A percentile compares a stretch with the other conserved stretches of the same genome.
Evolutionary conservation across 192 early-diverging fungal genomes (phyloP).

Genomic region (Backusella tuberculispora): DNA sequence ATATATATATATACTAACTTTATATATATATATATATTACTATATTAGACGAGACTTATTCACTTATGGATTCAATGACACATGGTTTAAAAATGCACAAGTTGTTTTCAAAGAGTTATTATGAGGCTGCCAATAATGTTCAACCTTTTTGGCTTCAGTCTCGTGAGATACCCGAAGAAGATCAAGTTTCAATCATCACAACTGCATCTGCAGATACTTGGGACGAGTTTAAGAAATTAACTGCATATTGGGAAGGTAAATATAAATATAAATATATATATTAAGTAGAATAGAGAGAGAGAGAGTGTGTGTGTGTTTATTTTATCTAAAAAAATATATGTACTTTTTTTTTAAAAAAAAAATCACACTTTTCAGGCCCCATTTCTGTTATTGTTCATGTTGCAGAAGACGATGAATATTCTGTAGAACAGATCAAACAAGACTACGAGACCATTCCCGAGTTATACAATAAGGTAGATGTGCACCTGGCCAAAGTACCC

Average conservation of each 20-base stretch:
- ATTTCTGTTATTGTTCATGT: constrained; percentile 59
- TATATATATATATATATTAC: not conserved
- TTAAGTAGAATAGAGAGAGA: not conserved
- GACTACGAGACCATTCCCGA: constrained; percentile 6
- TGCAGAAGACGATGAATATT: constrained; percentile 25
- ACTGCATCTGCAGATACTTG: constrained; percentile 49
- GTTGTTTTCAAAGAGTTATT: constrained; percentile 36
- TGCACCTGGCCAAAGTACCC: constrained; percentile 50
- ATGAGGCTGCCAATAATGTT: constrained; percentile 28
- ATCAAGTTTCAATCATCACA: constrained; percentile 55
- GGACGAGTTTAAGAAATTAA: constrained; percentile 49
- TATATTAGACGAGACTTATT: constrained; percentile 32
- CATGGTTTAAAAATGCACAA: constrained; percentile 41
- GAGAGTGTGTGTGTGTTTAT: constrained; percentile 3
- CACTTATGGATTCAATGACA: constrained; percentile 37
- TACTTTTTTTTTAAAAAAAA: not conserved
- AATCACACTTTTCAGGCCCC: constrained; percentile 39
- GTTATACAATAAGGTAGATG: constrained; percentile 42
- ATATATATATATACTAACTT: not conserved
- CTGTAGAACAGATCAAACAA: constrained; percentile 13
- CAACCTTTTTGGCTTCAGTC: constrained; percentile 42
- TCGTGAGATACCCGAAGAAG: constrained; percentile 35
- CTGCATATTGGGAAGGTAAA: constrained; percentile 57
- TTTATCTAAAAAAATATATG: not conserved
- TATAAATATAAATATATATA: too few relatives aligned